Conservation (phyloP, 2,329 filamentous ascomycete species). For the Colletotrichum salicis region DNA sequence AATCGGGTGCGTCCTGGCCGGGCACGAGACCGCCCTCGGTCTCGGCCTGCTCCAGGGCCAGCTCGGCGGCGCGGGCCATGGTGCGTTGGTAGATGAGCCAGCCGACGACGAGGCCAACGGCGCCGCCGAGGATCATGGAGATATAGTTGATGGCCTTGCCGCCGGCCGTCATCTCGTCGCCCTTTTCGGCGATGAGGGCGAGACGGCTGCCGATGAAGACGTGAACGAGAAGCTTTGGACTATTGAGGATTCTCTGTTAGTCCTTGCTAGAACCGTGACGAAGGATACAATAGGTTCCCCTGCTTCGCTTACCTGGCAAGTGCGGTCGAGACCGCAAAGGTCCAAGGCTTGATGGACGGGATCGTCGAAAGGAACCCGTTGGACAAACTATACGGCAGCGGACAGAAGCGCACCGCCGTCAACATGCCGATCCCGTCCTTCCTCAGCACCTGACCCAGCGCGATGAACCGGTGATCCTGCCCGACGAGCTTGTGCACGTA, state of each 20-base stretch:
- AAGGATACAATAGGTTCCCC: background rate
- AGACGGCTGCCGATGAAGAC: slow-evolving; percentile 91
- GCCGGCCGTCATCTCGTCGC: slow-evolving; percentile 81
- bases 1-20: slow-evolving; percentile 38
- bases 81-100: slow-evolving; percentile 84
- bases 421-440: slow-evolving; percentile 90
- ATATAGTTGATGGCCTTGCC: slow-evolving; percentile 87
- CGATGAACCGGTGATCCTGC: slow-evolving; percentile 86
- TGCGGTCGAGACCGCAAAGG: slow-evolving; percentile 85
- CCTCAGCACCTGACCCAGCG: slow-evolving; percentile 86
- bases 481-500: slow-evolving; percentile 86
- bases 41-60: slow-evolving; percentile 58
- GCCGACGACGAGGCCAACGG: slow-evolving; percentile 80
- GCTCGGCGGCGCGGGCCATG: slow-evolving; percentile 70
- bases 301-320: slow-evolving; percentile 66
- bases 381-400: slow-evolving; percentile 89
- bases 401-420: slow-evolving; percentile 91
- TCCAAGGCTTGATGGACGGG: slow-evolving; percentile 80
- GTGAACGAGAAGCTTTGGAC: slow-evolving; percentile 89
- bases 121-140: slow-evolving; percentile 77
- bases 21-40: slow-evolving; percentile 36
- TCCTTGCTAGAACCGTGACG: background rate
- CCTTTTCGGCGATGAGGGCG: slow-evolving; percentile 83
- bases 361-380: slow-evolving; percentile 97
- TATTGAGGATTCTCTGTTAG: slow-evolving; percentile 41